Evolutionary conservation across 192 early-diverging fungal species (phyloP), one percentile per base, ranked within the genome.

Genomic region (Chytriomyces confervae): DNA sequence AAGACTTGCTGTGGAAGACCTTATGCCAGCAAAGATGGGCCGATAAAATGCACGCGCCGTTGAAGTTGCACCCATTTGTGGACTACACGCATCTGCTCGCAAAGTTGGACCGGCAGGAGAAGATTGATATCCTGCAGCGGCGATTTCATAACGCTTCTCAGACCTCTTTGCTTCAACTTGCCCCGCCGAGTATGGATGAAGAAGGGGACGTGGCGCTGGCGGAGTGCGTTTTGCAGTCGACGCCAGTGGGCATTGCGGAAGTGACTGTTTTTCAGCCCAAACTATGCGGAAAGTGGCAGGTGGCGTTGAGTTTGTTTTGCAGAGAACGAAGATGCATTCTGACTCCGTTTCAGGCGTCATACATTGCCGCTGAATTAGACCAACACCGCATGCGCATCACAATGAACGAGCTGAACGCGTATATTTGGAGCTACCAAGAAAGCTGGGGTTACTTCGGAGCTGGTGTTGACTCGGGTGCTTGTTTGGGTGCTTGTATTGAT

Each of bases 351-450:
- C 73, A 75, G 62, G 73, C 75, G 48, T 77, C 69, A 7, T 72
- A 77, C 46, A 51, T 77, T 77, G 75, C 64, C 10, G 75, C 75
- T 7, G 75, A 77, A 36, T 10, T 68, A 8, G 75, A 77, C 53
- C 36, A 47, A 48, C 13, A 29, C 29, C n/a, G 75, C 7, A 5
- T 2, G 20, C 18, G n/a, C 7, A 61, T 77, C 5, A 77, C 75
- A 20, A 48, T 27, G 62, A 48, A 23, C 27, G 75, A 77, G 75
- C 44, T 77, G 65, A 49, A 48, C n/a, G 63, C 46, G 65, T 77
- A 77, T 60, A 51, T 57, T 3, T 77, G 63, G 63, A 23, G 9
- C 9, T 75, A 57, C 3, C 53, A 57, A 11, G 53, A 20, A 18
- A 36, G 29, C 29, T 36, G 29, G 29, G 29, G 29, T 36, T 36